Base-by-base conservation (phyloP, 495 filamentous ascomycete genomes). In the Collariella sp. region DNA sequence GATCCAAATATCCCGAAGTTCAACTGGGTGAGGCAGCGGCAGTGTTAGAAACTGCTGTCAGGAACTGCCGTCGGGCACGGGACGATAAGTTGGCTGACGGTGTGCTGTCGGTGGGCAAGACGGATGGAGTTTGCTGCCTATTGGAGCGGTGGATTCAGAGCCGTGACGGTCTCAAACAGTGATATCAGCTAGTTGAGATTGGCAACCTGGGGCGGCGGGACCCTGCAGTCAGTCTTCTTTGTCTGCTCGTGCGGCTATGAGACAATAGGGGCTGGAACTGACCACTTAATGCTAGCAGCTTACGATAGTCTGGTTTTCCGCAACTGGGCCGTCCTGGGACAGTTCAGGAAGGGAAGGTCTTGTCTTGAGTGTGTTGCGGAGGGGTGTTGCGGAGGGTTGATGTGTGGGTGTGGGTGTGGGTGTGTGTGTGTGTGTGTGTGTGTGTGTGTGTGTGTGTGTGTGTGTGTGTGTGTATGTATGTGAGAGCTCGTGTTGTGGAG, bases 151-250 rank as follows among this genome's bases (percentile, higher is more conserved):
- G 64, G 64, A 59, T 35, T 63, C 60, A 22, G 45, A 26, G 41
- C 26, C 44, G 53, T 57, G 45, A 36, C 41, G 46, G 54, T 56
- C 41, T 57, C 54, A 63, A 65, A 59, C 53, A 48, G 34, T 56
- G 16, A 48, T 48, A 50, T 59, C 51, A 63, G 56, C 55, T 67
- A 46, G 45, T 1, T 15, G 39, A 44, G 23, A 39, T 24, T 41
- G 42, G 49, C 45, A 49, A 15, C 39, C 24, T 46, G 51, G 51
- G 24, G 24, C 11, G 46, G 23, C 35, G 52, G 49, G 34, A 53
- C 45, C 55, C 53, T 50, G 48, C 48, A 42, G 59, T 66, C 54
- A 60, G 58, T 61, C 46, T 53, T 57, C 57, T 59, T 68, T 66
- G 61, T 68, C 54, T 54, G 54, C 9, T 22, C 18, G 55, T 50